Evolutionary conservation across 169 alveolate genomes (phyloP).

Genomic region (Plasmodium knowlesi): DNA sequence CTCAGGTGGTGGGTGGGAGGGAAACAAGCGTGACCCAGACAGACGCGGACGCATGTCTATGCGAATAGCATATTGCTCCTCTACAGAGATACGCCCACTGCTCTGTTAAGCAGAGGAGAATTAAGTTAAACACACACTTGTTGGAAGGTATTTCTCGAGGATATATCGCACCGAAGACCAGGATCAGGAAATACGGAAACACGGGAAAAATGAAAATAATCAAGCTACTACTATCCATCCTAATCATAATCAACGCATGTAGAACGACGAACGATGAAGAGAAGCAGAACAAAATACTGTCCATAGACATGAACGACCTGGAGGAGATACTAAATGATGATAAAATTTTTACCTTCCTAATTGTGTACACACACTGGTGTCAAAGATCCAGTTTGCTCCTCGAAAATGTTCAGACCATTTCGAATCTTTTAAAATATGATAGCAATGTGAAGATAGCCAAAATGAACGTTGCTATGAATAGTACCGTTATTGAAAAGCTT

Average conservation of each 20-base stretch:
- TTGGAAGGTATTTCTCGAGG: not conserved
- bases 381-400: constrained; percentile 28
- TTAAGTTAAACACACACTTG: not conserved
- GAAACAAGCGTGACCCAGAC: not conserved
- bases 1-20: not conserved
- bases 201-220: not conserved
- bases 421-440: constrained; percentile 34
- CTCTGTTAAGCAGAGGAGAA: not conserved
- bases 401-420: constrained; percentile 40
- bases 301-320: constrained; percentile 16
- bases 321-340: constrained; percentile 23
- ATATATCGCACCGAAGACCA: not conserved
- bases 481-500: constrained; percentile 29
- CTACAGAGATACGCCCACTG: not conserved
- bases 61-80: not conserved
- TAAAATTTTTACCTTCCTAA: constrained; percentile 18
- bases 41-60: not conserved
- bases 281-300: not conserved
- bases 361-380: constrained; percentile 72
- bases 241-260: constrained; percentile 24
- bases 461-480: constrained; percentile 41
- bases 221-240: not conserved
- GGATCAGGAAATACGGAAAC: not conserved
- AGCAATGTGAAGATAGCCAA: constrained; percentile 26
- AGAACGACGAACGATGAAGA: not conserved